A percentile compares a stretch with the other conserved stretches of the same genome.
Conservation (phyloP, 768 basidiomycete species). For the Hortiboletus campestris region DNA sequence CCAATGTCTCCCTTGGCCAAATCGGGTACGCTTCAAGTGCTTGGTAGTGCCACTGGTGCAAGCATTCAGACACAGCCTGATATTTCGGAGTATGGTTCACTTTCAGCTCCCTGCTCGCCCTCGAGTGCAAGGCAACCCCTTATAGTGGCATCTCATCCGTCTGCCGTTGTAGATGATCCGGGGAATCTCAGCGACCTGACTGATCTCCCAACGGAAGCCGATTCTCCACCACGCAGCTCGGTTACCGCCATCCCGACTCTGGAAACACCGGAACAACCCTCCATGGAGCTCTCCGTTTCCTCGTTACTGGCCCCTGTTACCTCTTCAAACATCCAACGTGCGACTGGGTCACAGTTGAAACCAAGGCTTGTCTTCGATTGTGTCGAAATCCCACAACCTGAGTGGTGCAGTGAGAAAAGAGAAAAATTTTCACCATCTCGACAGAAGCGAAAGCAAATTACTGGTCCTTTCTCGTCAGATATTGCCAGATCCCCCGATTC, state of each 20-base stretch:
- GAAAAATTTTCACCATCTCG: not conserved
- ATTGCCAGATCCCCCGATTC: not conserved
- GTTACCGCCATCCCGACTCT: not conserved
- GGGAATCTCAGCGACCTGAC: slow-evolving; percentile 29
- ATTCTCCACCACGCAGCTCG: slow-evolving; percentile 11
- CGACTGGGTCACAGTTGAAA: not conserved
- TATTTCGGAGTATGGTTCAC: too few relatives aligned
- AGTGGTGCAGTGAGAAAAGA: slow-evolving; percentile 9
- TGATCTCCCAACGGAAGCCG: slow-evolving; percentile 27
- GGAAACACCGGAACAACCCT: not conserved
- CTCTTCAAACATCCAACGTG: not conserved
- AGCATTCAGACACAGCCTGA: not conserved
- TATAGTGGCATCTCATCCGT: not conserved
- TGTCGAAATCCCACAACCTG: slow-evolving; percentile 18
- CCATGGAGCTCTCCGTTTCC: not conserved
- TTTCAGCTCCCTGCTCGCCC: not conserved
- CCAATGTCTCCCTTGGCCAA: not conserved
- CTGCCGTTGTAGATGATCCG: slow-evolving; percentile 5
- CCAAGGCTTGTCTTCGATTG: slow-evolving; percentile 23
- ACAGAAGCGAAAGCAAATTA: slow-evolving; percentile 15
- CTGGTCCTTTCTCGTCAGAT: not conserved
- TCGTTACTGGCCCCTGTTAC: not conserved
- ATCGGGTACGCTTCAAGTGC: not conserved
- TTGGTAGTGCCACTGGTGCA: not conserved
- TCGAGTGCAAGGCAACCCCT: not conserved